Evolutionary conservation across 164 flowering plant species (phyloP).

Genomic region (Macadamia tetraphylla): DNA sequence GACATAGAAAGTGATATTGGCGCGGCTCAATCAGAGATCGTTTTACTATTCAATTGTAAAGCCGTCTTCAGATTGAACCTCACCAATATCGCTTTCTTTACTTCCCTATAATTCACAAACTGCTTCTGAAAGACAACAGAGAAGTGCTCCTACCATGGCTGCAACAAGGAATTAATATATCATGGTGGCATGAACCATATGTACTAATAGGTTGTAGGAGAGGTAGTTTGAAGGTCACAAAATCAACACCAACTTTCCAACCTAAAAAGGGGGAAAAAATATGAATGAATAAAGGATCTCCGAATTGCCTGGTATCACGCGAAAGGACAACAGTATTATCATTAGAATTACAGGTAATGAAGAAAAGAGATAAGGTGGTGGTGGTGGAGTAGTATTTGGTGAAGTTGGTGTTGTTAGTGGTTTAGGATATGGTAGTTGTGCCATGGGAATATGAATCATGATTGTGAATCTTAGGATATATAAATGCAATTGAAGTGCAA

Average conservation of each 20-base stretch:
- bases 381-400: conserved; percentile 13
- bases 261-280: conserved; percentile 3
- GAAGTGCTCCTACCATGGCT: not conserved
- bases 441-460: conserved; percentile 22
- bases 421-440: conserved; percentile 2
- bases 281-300: not conserved
- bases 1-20: conserved; percentile 91
- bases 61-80: conserved; percentile 96
- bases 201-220: not conserved
- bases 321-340: conserved; percentile 7
- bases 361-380: conserved; percentile 14
- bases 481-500: not conserved
- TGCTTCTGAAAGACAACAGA: not conserved
- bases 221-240: not conserved
- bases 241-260: conserved; percentile 5
- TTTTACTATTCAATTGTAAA: conserved; percentile 42
- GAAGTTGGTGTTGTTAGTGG: conserved; percentile 14
- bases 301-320: conserved; percentile 9
- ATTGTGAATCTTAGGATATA: conserved; percentile 6
- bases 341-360: conserved; percentile 6
- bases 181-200: not conserved
- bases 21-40: conserved; percentile 99
- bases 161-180: not conserved
- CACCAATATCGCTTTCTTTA: conserved; percentile 90
- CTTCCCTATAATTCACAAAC: conserved; percentile 13